Conservation (phyloP, 176 grass and related monocot genomes). For the Carex pumila region DNA sequence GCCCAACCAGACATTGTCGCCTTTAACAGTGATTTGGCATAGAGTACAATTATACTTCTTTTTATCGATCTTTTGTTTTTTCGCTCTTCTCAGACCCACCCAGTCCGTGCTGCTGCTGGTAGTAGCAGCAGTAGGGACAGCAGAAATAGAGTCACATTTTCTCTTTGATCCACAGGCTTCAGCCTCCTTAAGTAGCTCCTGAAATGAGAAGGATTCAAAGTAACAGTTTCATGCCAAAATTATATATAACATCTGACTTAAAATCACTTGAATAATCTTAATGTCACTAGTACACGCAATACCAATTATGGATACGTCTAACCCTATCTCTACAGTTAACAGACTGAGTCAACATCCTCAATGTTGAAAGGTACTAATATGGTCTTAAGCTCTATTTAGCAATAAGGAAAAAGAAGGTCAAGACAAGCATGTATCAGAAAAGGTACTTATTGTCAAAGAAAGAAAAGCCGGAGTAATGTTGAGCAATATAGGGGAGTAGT, state of each 20-base stretch:
- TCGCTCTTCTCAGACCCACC: background rate
- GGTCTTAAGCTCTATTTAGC: background rate
- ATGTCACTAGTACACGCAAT: background rate
- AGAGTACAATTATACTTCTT: background rate
- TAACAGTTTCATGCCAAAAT: background rate
- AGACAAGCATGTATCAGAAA: background rate
- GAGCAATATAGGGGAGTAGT: background rate
- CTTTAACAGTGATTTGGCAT: background rate
- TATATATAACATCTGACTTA: background rate
- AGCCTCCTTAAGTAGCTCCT: background rate
- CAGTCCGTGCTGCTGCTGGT: background rate
- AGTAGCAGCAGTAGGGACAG: background rate
- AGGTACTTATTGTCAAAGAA: background rate
- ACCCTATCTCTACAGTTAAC: background rate
- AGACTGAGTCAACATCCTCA: background rate
- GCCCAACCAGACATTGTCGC: background rate
- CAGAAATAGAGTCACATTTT: background rate
- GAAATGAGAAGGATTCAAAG: background rate
- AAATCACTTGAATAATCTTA: background rate
- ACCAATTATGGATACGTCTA: background rate
- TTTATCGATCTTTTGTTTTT: background rate
- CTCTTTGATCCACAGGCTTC: constrained; percentile 11
- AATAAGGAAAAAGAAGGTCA: background rate
- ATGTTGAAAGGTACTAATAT: background rate
- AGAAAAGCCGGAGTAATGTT: background rate